phyloP scores from a whole-genome alignment of 2,329 filamentous ascomycete species.

The Aspergillus fumigatus region DNA sequence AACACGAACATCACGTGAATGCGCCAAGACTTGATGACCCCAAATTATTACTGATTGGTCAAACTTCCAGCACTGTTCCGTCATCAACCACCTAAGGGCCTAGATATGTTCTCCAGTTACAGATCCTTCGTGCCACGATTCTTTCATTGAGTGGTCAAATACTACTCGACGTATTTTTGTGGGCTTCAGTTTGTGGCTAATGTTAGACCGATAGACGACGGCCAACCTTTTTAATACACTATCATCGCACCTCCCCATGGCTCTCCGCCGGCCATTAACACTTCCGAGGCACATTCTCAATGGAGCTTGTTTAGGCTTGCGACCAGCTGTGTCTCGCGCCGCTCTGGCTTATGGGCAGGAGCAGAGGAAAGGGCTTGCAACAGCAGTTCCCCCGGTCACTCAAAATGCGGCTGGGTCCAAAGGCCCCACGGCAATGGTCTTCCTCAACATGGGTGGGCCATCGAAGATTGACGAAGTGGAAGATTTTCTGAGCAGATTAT shows the following conservation, averaged over 20 bases:
- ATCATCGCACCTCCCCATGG: conserved; percentile 26
- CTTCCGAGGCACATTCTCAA: conserved; percentile 27
- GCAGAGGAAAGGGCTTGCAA: conserved; percentile 47
- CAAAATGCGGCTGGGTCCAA: conserved; percentile 66
- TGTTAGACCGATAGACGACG: not conserved
- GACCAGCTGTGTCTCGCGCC: conserved; percentile 17
- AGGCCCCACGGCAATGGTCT: conserved; percentile 95
- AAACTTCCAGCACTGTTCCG: conserved; percentile 7
- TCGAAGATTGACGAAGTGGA: conserved; percentile 83
- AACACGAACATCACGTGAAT: conserved; percentile 35
- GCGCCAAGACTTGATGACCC: conserved; percentile 25
- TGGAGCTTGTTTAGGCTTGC: conserved; percentile 14
- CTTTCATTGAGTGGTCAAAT: not conserved
- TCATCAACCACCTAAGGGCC: conserved; percentile 8
- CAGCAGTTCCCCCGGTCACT: conserved; percentile 69
- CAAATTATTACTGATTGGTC: conserved; percentile 24
- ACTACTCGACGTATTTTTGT: not conserved
- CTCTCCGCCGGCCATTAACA: conserved; percentile 36
- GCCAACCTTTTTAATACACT: not conserved
- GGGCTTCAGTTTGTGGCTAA: not conserved
- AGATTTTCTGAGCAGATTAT: conserved; percentile 83
- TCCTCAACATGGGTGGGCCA: conserved; percentile 98
- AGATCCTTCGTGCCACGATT: not conserved
- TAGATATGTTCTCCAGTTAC: not conserved
- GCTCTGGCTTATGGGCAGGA: conserved; percentile 18